Evolutionary conservation across 2,329 filamentous ascomycete species (phyloP), one percentile per base, ranked within the genome.

Genomic region (Xylariaceae sp.): DNA sequence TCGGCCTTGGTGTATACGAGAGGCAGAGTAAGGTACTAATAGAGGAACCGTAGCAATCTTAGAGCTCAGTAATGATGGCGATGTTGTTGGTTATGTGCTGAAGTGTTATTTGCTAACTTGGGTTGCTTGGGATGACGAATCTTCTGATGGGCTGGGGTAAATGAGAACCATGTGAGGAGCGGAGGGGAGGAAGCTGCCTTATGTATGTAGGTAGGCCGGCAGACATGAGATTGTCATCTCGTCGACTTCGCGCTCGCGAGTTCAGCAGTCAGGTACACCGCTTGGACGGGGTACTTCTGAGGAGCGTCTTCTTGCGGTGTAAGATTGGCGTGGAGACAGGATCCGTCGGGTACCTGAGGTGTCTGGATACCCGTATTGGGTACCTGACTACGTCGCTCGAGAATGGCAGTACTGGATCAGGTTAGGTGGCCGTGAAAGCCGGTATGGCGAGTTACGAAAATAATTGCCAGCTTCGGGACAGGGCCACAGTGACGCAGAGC

Each of bases 401-500:
- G n/a, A n/a, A n/a, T n/a, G n/a, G n/a, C n/a, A n/a, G n/a, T n/a
- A n/a, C n/a, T n/a, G n/a, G 9, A 29, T 29, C 26, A n/a, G 9
- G 26, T 9, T 29, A 29, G 26, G 26, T 29, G 9, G 26, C 6
- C 32, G 18, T 28, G 30, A 42, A 41, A 48, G 37, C 42, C 36
- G 47, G 44, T 45, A 43, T 50, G 51, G 53, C 45, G 43, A 52
- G 44, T 45, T 52, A 56, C 55, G 53, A 59, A 59, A 61, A 60
- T 59, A 61, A 59, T 55, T 51, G 47, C 45, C 47, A 48, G 44
- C 38, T 47, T 26, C 34, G 8, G 43, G 37, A 17, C 31, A 39
- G 48, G 44, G 52, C 51, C 51, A 54, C 47, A 55, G 55, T 58
- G 55, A 58, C 55, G 55, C 55, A 58, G 53, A 49, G 51, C 43